A percentile compares a stretch with the other conserved stretches of the same genome.
Conservation (phyloP, 2,329 filamentous ascomycete species). For the Fusarium sp. region DNA sequence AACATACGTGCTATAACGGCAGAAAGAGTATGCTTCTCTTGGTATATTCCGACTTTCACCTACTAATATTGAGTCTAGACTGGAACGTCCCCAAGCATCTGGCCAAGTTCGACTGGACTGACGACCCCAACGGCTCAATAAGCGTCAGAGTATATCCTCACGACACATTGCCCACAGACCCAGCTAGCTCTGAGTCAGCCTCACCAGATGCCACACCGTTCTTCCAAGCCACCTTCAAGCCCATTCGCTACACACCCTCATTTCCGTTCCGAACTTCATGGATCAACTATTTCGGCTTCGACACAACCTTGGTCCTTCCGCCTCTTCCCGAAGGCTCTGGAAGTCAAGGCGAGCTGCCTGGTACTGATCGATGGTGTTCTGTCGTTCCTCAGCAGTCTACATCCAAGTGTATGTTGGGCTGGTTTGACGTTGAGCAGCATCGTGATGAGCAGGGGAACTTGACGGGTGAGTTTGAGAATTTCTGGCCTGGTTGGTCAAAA, state of each 20-base stretch:
- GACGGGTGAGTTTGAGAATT: constrained; percentile 53
- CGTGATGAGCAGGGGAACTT: constrained; percentile 41
- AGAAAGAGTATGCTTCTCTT: constrained; percentile 56
- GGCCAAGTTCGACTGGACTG: constrained; percentile 62
- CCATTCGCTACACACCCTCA: constrained; percentile 55
- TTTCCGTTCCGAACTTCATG: constrained; percentile 59
- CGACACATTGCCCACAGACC: constrained; percentile 49
- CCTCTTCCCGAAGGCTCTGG: constrained; percentile 59
- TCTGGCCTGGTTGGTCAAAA: constrained; percentile 60
- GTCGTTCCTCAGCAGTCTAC: constrained; percentile 50
- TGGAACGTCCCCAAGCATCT: constrained; percentile 70
- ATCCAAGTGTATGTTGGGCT: constrained; percentile 55
- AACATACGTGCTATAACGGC: constrained; percentile 65
- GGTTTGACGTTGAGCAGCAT: constrained; percentile 61
- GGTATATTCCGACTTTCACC: background rate
- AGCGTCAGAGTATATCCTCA: constrained; percentile 61
- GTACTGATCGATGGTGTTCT: constrained; percentile 61
- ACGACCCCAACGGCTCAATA: constrained; percentile 52
- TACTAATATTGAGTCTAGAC: constrained; percentile 50
- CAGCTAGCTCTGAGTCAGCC: constrained; percentile 49
- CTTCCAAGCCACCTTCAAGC: constrained; percentile 61
- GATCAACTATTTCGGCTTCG: constrained; percentile 57
- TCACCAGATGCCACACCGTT: constrained; percentile 54
- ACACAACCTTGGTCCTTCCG: constrained; percentile 60
- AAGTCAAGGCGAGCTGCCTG: constrained; percentile 57